phyloP scores from a whole-genome alignment of 768 basidiomycete genomes.

The Podaxis rugospora region DNA sequence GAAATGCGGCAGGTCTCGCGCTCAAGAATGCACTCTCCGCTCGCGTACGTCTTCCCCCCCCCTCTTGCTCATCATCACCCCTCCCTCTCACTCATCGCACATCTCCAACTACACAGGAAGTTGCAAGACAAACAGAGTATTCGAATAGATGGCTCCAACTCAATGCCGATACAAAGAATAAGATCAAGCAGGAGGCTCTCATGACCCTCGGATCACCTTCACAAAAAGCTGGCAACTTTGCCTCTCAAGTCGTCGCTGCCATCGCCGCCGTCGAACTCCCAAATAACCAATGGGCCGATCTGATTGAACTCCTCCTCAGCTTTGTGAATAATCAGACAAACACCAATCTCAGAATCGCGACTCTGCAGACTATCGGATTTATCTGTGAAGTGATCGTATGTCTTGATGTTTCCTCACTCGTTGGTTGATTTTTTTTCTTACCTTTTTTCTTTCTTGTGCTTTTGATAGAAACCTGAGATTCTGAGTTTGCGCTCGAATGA shows the following conservation, averaged over 20 bases:
- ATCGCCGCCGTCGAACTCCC: slow-evolving; percentile 94
- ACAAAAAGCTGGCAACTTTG: slow-evolving; percentile 75
- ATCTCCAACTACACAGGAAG: slow-evolving; percentile 47
- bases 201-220: slow-evolving; percentile 72
- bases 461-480: slow-evolving; percentile 85
- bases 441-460: slow-evolving; percentile 4
- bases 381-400: slow-evolving; percentile 96
- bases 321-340: slow-evolving; percentile 78
- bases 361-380: slow-evolving; percentile 92
- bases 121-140: slow-evolving; percentile 69
- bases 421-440: background rate
- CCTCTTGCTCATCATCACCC: slow-evolving; percentile 13
- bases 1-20: slow-evolving; percentile 95
- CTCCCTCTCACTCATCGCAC: slow-evolving; percentile 10
- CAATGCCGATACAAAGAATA: slow-evolving; percentile 56
- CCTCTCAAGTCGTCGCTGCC: slow-evolving; percentile 91
- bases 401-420: slow-evolving; percentile 19
- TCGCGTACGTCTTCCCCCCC: slow-evolving; percentile 53
- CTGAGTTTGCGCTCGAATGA: slow-evolving; percentile 88
- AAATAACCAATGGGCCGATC: slow-evolving; percentile 80
- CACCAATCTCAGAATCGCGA: slow-evolving; percentile 75
- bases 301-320: slow-evolving; percentile 83
- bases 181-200: slow-evolving; percentile 88
- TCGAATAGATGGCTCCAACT: slow-evolving; percentile 81
- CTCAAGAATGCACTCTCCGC: slow-evolving; percentile 94